Conservation (phyloP, 2,329 filamentous ascomycete species). For the Talaromyces funiculosus region DNA sequence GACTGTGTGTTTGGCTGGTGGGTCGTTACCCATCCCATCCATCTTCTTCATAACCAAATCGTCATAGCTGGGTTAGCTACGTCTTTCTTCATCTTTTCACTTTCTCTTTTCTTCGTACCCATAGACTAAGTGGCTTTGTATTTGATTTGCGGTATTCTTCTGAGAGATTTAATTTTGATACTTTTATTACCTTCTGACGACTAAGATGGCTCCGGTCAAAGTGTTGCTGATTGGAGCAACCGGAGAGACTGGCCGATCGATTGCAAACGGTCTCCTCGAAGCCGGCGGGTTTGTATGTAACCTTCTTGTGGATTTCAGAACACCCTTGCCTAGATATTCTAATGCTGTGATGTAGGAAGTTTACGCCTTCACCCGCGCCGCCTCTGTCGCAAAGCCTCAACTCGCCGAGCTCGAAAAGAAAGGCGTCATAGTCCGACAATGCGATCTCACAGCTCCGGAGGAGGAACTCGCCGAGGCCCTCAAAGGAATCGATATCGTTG, state of each 20-base stretch:
- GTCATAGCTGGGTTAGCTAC: conserved; percentile 5
- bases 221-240: conserved; percentile 25
- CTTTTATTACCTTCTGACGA: not conserved
- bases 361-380: conserved; percentile 36
- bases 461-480: conserved; percentile 8
- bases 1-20: not conserved
- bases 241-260: conserved; percentile 24
- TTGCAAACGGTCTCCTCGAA: conserved; percentile 22
- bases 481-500: conserved; percentile 36
- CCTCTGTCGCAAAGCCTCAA: conserved; percentile 39
- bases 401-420: conserved; percentile 29
- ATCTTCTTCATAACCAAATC: conserved; percentile 6
- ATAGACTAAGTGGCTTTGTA: not conserved
- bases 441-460: conserved; percentile 3
- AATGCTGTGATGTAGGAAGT: conserved; percentile 35
- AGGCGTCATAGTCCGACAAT: conserved; percentile 33
- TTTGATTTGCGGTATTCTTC: not conserved
- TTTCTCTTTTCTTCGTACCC: not conserved
- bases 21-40: not conserved
- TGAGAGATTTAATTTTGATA: not conserved
- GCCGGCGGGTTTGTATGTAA: conserved; percentile 18
- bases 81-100: not conserved
- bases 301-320: not conserved
- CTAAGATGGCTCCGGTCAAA: conserved; percentile 13
- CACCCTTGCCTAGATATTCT: not conserved